Evolutionary conservation across 2,329 filamentous ascomycete species (phyloP).

Genomic region (Akanthomyces uredinophilus): DNA sequence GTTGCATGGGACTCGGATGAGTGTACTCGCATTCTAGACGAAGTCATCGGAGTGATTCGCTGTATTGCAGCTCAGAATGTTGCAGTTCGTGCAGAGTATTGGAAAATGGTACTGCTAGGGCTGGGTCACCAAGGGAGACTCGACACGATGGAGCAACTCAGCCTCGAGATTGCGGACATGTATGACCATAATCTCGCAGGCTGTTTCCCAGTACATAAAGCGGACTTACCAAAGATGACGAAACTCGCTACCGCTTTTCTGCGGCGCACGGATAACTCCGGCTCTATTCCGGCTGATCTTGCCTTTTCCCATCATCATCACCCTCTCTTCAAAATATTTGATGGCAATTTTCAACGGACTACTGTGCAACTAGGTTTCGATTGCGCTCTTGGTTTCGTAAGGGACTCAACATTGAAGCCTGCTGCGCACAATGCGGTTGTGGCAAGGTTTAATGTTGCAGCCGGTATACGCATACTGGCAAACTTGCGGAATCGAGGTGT

Average conservation of each 20-base stretch:
- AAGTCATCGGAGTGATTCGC: conserved; percentile 6
- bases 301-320: conserved; percentile 37
- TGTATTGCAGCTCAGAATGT: conserved; percentile 22
- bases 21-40: neutral
- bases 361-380: conserved; percentile 45
- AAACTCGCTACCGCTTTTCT: neutral
- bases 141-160: conserved; percentile 40
- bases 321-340: conserved; percentile 44
- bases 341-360: conserved; percentile 31
- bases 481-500: conserved; percentile 31
- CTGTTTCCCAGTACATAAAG: conserved; percentile 39
- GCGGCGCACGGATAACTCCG: neutral
- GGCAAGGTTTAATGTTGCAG: conserved; percentile 29
- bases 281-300: conserved; percentile 35
- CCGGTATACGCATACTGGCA: conserved; percentile 33
- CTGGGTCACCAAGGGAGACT: conserved; percentile 41
- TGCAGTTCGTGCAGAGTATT: conserved; percentile 33
- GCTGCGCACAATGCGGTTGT: conserved; percentile 5
- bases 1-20: conserved; percentile 1
- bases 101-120: conserved; percentile 39
- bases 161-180: conserved; percentile 37
- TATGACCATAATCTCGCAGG: conserved; percentile 28
- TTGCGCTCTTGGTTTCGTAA: conserved; percentile 22
- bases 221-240: conserved; percentile 35
- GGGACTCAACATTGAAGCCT: neutral